phyloP scores from a whole-genome alignment of 805 yeast species.

The Ogataea paraovalis region DNA sequence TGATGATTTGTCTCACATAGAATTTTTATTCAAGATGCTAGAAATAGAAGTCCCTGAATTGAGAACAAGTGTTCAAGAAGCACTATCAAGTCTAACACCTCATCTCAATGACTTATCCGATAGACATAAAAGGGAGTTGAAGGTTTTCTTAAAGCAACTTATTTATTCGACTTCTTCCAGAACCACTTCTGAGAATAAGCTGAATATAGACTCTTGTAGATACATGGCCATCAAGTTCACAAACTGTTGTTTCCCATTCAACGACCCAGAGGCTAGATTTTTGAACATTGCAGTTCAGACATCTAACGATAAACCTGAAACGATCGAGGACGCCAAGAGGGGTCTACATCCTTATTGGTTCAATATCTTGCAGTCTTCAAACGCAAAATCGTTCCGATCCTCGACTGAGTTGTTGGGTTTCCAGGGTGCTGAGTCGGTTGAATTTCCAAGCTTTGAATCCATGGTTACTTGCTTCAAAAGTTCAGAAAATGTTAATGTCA shows the following conservation, averaged over 20 bases:
- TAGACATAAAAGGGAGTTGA: conserved; percentile 39
- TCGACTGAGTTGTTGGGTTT: conserved; percentile 22
- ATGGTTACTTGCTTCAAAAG: conserved; percentile 33
- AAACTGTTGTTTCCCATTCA: conserved; percentile 61
- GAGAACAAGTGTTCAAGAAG: conserved; percentile 66
- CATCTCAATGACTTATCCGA: conserved; percentile 40
- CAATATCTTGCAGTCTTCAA: conserved; percentile 45
- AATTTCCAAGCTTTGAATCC: conserved; percentile 53
- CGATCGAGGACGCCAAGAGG: conserved; percentile 70
- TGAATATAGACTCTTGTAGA: conserved; percentile 46
- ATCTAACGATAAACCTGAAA: conserved; percentile 58
- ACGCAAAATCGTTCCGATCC: conserved; percentile 38
- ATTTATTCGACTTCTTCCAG: conserved; percentile 25
- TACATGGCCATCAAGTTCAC: conserved; percentile 63
- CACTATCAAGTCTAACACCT: conserved; percentile 54
- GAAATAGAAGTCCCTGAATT: conserved; percentile 60
- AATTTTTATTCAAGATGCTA: conserved; percentile 68
- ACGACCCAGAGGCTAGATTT: conserved; percentile 62
- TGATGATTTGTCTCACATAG: conserved; percentile 47
- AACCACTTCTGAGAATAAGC: conserved; percentile 19
- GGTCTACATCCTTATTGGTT: conserved; percentile 88
- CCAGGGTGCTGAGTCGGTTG: conserved; percentile 24
- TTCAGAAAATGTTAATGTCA: conserved; percentile 17
- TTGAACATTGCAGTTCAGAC: conserved; percentile 60
- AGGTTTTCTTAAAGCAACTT: conserved; percentile 26